A percentile compares a stretch with the other conserved stretches of the same genome.
These are phyloP conservation scores for Trametes cingulata DNA, from an alignment of 768 basidiomycete genomes.

Conservation along the genomic window DNA sequence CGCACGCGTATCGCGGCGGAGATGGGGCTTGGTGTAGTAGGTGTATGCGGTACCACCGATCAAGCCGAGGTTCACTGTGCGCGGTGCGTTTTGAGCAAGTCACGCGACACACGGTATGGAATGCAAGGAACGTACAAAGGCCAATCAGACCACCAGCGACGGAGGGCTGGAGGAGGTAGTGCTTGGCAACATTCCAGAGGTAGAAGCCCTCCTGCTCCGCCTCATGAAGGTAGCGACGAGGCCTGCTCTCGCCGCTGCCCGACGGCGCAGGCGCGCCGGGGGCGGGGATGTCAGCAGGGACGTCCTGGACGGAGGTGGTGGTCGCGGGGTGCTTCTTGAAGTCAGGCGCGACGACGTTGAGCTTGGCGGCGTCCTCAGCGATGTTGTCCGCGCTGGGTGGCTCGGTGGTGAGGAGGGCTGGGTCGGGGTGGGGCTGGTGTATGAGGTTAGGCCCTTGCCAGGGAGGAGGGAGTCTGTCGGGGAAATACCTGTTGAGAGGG, in stretches of 20 bases:
- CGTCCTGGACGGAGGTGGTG: slow-evolving; percentile 26
- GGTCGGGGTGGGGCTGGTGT: slow-evolving; percentile 63
- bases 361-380: slow-evolving; percentile 52
- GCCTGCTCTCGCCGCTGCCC: slow-evolving; percentile 35
- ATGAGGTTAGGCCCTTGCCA: slow-evolving; percentile 14
- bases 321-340: slow-evolving; percentile 50
- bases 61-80: slow-evolving; percentile 71
- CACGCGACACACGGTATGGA: neutral
- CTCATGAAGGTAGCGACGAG: slow-evolving; percentile 35
- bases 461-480: neutral
- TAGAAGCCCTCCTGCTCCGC: slow-evolving; percentile 53
- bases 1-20: slow-evolving; percentile 56
- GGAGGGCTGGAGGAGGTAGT: slow-evolving; percentile 61
- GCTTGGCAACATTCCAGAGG: slow-evolving; percentile 52
- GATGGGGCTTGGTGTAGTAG: slow-evolving; percentile 61
- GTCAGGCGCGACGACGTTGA: slow-evolving; percentile 54
- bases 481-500: slow-evolving; percentile 42
- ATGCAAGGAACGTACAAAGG: slow-evolving; percentile 46
- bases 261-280: slow-evolving; percentile 8
- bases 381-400: slow-evolving; percentile 39
- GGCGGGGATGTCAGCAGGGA: slow-evolving; percentile 25
- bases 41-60: slow-evolving; percentile 60
- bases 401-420: slow-evolving; percentile 50
- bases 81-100: neutral
- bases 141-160: slow-evolving; percentile 75